Evolutionary conservation across 2,329 filamentous ascomycete species (phyloP).

Genomic region (Verticillium nonalfalfae): DNA sequence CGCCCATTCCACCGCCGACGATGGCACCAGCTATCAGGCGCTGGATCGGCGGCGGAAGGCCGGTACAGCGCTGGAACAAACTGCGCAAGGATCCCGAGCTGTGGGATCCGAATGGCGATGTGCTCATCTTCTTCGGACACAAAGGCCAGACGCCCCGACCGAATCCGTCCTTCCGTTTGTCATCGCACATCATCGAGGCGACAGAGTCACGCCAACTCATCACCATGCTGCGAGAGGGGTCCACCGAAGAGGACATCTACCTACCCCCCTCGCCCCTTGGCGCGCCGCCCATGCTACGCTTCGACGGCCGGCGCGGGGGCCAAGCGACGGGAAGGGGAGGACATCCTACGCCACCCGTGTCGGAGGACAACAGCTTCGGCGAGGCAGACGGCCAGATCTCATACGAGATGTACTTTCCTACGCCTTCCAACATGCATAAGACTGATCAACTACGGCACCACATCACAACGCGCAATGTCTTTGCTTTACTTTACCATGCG

Average conservation of each 20-base stretch:
- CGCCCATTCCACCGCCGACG: conserved; percentile 14
- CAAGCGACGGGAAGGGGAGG: conserved; percentile 19
- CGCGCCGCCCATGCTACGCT: conserved; percentile 30
- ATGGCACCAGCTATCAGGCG: conserved; percentile 38
- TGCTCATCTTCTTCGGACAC: conserved; percentile 48
- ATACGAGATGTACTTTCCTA: conserved; percentile 58
- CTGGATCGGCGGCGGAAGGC: conserved; percentile 44
- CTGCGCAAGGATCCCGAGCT: conserved; percentile 53
- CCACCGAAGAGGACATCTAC: conserved; percentile 39
- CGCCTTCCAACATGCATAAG: conserved; percentile 41
- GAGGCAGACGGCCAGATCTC: conserved; percentile 48
- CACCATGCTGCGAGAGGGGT: conserved; percentile 45
- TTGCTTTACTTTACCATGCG: conserved; percentile 57
- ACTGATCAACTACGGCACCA: conserved; percentile 49
- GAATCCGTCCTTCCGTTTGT: conserved; percentile 49
- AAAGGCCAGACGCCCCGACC: conserved; percentile 35
- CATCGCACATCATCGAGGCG: conserved; percentile 51
- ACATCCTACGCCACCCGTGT: conserved; percentile 36
- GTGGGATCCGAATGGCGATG: conserved; percentile 56
- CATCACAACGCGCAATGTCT: conserved; percentile 62
- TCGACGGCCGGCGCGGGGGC: conserved; percentile 15
- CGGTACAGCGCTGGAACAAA: conserved; percentile 49
- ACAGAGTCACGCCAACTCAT: conserved; percentile 50
- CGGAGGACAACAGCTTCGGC: conserved; percentile 33
- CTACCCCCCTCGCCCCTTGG: conserved; percentile 36